Conservation (phyloP, 352 stramenopile species). For the Pythium grandisporangium region DNA sequence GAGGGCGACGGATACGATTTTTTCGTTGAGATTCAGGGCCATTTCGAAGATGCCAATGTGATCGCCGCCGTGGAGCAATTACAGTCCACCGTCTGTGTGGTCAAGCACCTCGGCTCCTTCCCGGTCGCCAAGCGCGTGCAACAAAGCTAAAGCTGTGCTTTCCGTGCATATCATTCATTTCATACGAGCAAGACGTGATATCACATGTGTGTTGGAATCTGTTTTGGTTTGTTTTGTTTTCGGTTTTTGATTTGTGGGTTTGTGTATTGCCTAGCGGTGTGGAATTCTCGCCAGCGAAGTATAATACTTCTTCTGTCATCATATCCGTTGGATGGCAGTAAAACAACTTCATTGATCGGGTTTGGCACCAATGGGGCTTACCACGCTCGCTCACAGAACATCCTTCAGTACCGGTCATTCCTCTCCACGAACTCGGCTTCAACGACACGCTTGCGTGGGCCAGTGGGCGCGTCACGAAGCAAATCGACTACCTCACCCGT, state of each 20-base stretch:
- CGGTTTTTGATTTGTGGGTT: too few species aligned
- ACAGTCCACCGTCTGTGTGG: slow-evolving; percentile 33
- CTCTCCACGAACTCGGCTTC: slow-evolving; percentile 71
- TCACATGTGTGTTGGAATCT: background rate
- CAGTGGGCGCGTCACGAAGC: slow-evolving; percentile 26
- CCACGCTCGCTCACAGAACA: too few species aligned
- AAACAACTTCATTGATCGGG: too few species aligned
- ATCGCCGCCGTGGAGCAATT: slow-evolving; percentile 42
- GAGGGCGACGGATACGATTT: slow-evolving; percentile 75
- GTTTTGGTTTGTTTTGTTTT: background rate
- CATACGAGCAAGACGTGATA: too few species aligned
- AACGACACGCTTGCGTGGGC: slow-evolving; percentile 42
- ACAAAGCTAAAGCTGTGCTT: slow-evolving; percentile 22
- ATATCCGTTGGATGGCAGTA: too few species aligned
- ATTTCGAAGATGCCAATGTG: slow-evolving; percentile 65
- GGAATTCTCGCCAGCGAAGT: too few species aligned
- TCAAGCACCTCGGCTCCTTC: slow-evolving; percentile 78
- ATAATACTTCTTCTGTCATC: too few species aligned
- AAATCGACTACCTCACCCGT: slow-evolving; percentile 63
- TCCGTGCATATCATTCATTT: too few species aligned
- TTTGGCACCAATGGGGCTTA: too few species aligned
- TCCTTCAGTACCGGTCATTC: slow-evolving; percentile 16
- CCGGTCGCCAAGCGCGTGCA: slow-evolving; percentile 43
- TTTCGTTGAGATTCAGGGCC: slow-evolving; percentile 75
- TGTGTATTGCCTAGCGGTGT: too few species aligned